phyloP scores from a whole-genome alignment of 106 monocot genomes.

The Phalaenopsis aphrodite region DNA sequence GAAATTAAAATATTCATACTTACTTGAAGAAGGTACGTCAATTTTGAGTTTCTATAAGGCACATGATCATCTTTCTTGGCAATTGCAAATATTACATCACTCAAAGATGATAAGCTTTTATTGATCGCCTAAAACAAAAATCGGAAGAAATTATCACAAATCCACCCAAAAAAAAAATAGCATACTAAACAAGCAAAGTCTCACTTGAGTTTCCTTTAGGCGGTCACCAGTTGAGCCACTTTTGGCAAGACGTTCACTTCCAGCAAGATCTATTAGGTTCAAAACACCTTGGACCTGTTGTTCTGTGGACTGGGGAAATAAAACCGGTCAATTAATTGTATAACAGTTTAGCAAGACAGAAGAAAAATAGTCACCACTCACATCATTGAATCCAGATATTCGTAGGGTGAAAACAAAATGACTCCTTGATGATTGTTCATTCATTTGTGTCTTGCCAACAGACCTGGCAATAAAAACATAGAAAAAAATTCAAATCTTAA shows the following conservation, averaged over 20 bases:
- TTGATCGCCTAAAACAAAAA: slow-evolving; percentile 56
- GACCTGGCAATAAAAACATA: slow-evolving; percentile 34
- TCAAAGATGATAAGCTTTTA: slow-evolving; percentile 75
- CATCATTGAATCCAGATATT: slow-evolving; percentile 81
- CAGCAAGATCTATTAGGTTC: slow-evolving; percentile 94
- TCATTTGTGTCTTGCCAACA: slow-evolving; percentile 86
- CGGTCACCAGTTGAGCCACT: slow-evolving; percentile 92
- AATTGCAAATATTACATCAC: slow-evolving; percentile 81
- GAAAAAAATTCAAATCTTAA: background rate
- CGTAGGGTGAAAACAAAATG: slow-evolving; percentile 91
- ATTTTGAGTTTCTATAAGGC: slow-evolving; percentile 84
- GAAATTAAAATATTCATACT: background rate
- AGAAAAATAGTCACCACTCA: background rate
- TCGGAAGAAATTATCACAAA: background rate
- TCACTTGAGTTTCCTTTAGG: slow-evolving; percentile 85
- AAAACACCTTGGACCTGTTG: slow-evolving; percentile 90
- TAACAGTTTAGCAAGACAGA: background rate
- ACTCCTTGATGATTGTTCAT: slow-evolving; percentile 88
- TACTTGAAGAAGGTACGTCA: slow-evolving; percentile 43
- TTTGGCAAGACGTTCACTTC: slow-evolving; percentile 81
- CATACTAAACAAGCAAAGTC: background rate
- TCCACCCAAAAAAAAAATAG: background rate
- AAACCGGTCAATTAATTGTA: background rate
- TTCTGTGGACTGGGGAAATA: slow-evolving; percentile 47
- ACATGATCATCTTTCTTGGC: slow-evolving; percentile 90